A percentile compares a stretch with the other conserved stretches of the same genome.
These are phyloP conservation scores for Pyrus pyrifolia DNA, from an alignment of 306 rosid species.

Conservation along the genomic window DNA sequence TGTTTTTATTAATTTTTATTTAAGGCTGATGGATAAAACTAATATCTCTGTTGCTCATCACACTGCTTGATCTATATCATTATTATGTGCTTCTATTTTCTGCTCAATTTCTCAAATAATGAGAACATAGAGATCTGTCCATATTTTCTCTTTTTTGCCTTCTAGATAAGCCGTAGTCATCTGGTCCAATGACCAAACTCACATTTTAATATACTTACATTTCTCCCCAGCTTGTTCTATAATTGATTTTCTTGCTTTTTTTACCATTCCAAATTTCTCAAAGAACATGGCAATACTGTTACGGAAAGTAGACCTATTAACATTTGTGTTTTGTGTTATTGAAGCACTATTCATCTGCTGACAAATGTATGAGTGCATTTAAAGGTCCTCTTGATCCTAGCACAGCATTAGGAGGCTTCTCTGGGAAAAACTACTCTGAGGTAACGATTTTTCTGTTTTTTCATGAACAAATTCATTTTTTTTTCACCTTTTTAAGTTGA, in stretches of 20 bases:
- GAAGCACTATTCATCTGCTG: conserved; percentile 96
- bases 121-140: not conserved
- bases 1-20: not conserved
- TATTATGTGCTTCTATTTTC: not conserved
- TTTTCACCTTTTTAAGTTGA: conserved; percentile 5
- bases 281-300: not conserved
- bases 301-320: conserved; percentile 4
- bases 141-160: not conserved
- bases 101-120: not conserved
- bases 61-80: not conserved
- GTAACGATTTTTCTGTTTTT: conserved; percentile 27
- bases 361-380: conserved; percentile 84
- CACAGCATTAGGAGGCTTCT: conserved; percentile 92
- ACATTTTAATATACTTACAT: not conserved
- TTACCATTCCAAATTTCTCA: not conserved
- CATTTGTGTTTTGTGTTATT: conserved; percentile 18
- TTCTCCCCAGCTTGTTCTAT: conserved; percentile 1
- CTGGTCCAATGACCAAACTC: not conserved
- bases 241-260: not conserved
- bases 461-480: not conserved
- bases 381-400: conserved; percentile 95
- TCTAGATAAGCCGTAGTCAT: not conserved
- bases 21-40: not conserved
- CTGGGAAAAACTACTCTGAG: conserved; percentile 78
- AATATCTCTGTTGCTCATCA: not conserved